Evolutionary conservation across 305 asterid species (phyloP), one percentile per base, ranked within the genome.

Genomic region (Plantago lanceolata): DNA sequence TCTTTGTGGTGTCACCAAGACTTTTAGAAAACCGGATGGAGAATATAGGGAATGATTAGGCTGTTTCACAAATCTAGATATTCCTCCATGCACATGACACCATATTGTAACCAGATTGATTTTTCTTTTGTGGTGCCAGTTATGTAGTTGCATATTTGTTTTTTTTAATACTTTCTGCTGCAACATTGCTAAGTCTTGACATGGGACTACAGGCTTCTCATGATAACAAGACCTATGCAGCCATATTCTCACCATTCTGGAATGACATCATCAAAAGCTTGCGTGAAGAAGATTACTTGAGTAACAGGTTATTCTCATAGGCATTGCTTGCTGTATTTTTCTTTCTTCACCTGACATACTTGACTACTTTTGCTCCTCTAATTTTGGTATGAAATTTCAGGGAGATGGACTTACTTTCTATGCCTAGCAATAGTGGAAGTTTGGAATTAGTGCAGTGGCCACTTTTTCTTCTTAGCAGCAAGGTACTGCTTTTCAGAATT

Each of bases 361-460:
- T 64, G 45, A 44, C 57, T 59, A 37, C 47, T 37, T 68, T 14
- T 3, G 35, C 21, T 18, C 55, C 15, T 51, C 43, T 48, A 15
- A n/a, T n/a, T n/a, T n/a, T 63, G 29, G 28, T 52, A 53, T 57
- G 48, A 48, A 66, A 48, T 66, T 62, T 54, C 72, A 94, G 99
- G 85, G 99, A 94, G 81, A 94, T 82, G 99, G 93, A 94, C 83
- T 87, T 94, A 72, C 96, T 94, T 75, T 90, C 88, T 20, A 90
- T 94, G 99, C 99, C 99, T 24, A 88, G 97, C 85, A 94, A 94
- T 78, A 75, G 71, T 54, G 99, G 99, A 76, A 94, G 89, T 79
- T 74, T 94, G 67, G 73, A 68, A 74, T 81, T 94, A 75, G 99
- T 94, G 50, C 99, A 94, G 67, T 94, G 99, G 99, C 99, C 99